Conservation (phyloP, 2,329 filamentous ascomycete species). For the Venturia effusa region DNA sequence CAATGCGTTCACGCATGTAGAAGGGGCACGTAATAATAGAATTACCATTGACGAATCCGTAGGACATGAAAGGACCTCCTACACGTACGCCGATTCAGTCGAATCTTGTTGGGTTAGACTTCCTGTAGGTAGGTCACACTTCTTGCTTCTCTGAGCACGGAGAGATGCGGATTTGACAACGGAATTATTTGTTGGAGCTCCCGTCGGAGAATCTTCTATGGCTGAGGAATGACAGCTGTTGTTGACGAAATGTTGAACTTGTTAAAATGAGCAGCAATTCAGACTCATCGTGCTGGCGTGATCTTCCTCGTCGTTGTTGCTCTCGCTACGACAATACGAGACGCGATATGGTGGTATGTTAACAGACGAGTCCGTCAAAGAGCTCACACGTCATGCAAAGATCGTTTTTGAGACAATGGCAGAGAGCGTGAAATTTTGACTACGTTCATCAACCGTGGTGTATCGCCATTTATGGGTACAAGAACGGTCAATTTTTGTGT, state of each 20-base stretch:
- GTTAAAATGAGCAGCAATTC: background rate
- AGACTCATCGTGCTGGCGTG: no score
- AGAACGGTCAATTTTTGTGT: slow-evolving; percentile 66
- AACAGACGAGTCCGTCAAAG: slow-evolving; percentile 74
- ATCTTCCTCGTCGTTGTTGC: background rate
- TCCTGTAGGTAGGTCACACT: background rate
- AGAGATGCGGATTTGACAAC: background rate
- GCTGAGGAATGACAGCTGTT: background rate
- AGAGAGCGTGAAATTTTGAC: slow-evolving; percentile 74
- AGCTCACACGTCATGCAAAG: slow-evolving; percentile 70
- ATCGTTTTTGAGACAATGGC: slow-evolving; percentile 63
- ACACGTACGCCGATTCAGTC: no score
- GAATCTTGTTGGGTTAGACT: background rate
- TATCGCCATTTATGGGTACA: slow-evolving; percentile 70
- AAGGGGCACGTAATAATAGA: background rate
- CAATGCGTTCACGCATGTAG: background rate
- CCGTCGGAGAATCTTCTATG: background rate
- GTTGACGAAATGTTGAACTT: background rate
- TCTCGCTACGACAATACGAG: slow-evolving; percentile 41
- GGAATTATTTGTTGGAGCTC: background rate
- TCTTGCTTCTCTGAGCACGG: background rate
- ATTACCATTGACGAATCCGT: background rate
- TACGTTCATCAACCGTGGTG: slow-evolving; percentile 85
- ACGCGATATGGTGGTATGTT: slow-evolving; percentile 72
- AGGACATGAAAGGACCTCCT: background rate